These are phyloP conservation scores for Lipomyces sp. DNA, from an alignment of 805 yeast species.

Conservation along the genomic window DNA sequence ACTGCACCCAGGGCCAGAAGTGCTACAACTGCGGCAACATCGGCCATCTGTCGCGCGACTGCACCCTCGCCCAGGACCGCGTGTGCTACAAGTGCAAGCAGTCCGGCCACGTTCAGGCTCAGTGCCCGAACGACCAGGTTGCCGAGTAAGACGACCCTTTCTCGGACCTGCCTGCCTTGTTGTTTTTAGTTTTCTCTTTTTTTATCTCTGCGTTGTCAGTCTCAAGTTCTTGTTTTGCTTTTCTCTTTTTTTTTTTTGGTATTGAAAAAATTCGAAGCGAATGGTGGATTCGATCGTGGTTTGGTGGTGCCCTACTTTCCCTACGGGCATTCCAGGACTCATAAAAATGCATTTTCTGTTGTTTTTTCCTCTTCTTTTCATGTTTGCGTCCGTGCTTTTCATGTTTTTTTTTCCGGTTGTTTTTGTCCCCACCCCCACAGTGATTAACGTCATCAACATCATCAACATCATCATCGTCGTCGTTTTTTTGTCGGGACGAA, in stretches of 20 bases:
- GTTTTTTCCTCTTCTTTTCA: neutral
- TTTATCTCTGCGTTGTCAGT: neutral
- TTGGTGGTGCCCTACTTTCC: neutral
- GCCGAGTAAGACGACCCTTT: constrained; percentile 18
- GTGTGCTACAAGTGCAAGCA: constrained; percentile 72
- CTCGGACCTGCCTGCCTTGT: neutral
- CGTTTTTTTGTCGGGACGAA: no score
- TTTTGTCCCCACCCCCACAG: no score
- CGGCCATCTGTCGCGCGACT: constrained; percentile 84
- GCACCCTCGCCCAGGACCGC: constrained; percentile 58
- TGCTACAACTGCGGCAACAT: constrained; percentile 90
- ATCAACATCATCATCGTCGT: no score
- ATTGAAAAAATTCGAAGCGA: neutral
- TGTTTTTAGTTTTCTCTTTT: neutral
- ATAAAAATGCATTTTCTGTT: neutral
- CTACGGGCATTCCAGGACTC: no score
- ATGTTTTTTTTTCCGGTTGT: neutral
- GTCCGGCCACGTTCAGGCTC: constrained; percentile 85
- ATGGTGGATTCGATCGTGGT: neutral
- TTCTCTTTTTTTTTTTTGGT: neutral
- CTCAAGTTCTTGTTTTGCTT: neutral
- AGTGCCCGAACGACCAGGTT: constrained; percentile 53
- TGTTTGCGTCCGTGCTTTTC: no score
- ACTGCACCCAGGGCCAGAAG: constrained; percentile 67
- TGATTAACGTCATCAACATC: no score